Percentiles rank a stretch among this genome's conserved stretches.
phyloP scores from a whole-genome alignment of 108 stramenopile genomes.

The Seminavis robusta region DNA sequence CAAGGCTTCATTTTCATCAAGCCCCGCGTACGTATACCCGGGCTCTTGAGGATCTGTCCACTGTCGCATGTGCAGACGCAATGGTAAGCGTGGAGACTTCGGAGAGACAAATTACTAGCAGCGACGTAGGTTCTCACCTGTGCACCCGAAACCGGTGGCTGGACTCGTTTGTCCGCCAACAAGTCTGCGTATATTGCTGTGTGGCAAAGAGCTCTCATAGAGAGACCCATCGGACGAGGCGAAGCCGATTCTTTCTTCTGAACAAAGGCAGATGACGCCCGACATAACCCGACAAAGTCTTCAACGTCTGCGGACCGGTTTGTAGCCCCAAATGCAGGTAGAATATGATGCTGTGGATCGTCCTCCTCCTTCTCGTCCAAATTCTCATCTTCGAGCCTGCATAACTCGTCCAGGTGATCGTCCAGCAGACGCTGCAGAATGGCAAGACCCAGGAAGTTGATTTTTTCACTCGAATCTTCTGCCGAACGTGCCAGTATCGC shows the following conservation, averaged over 20 bases:
- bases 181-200: conserved; percentile 86
- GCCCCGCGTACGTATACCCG: conserved; percentile 72
- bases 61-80: conserved; percentile 46
- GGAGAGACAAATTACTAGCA: not conserved
- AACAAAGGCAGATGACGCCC: conserved; percentile 76
- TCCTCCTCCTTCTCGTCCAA: conserved; percentile 6
- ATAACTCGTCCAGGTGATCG: conserved; percentile 69
- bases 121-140: conserved; percentile 16
- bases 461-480: conserved; percentile 55
- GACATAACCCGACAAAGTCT: conserved; percentile 79
- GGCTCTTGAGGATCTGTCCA: conserved; percentile 31
- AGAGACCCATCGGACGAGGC: conserved; percentile 66
- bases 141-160: conserved; percentile 52
- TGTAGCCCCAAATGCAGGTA: conserved; percentile 26
- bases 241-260: conserved; percentile 37
- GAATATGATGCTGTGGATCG: no score
- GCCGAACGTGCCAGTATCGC: conserved; percentile 68
- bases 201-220: conserved; percentile 88
- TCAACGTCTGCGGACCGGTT: conserved; percentile 73
- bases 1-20: conserved; percentile 55
- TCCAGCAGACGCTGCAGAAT: conserved; percentile 82
- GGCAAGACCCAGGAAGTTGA: conserved; percentile 61
- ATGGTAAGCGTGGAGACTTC: conserved; percentile 2
- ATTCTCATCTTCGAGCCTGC: conserved; percentile 23
- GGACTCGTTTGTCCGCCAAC: conserved; percentile 60